These are phyloP conservation scores for Mycena galericulata DNA, from an alignment of 768 basidiomycete genomes.

Conservation along the genomic window DNA sequence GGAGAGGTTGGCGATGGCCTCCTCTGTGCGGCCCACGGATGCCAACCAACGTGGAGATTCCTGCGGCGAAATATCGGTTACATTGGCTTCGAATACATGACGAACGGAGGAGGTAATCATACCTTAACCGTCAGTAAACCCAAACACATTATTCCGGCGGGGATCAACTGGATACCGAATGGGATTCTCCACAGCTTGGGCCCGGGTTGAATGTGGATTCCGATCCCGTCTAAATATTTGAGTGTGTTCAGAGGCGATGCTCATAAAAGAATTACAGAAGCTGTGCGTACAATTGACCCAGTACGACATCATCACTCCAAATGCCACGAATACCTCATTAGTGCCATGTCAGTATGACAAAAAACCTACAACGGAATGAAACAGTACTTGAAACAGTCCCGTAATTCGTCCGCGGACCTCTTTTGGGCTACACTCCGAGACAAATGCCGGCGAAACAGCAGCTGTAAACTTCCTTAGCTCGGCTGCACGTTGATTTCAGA, in stretches of 20 bases:
- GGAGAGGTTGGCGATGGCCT: slow-evolving; percentile 71
- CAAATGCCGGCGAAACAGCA: slow-evolving; percentile 87
- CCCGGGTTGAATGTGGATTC: slow-evolving; percentile 61
- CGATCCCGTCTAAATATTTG: slow-evolving; percentile 65
- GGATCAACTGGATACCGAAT: slow-evolving; percentile 81
- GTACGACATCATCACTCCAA: slow-evolving; percentile 88
- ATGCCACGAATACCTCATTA: slow-evolving; percentile 59
- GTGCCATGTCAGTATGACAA: background rate
- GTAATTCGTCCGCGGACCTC: slow-evolving; percentile 88
- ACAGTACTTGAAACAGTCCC: slow-evolving; percentile 79
- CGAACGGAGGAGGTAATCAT: too few species aligned
- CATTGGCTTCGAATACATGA: slow-evolving; percentile 1
- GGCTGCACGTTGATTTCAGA: background rate
- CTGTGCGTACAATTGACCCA: slow-evolving; percentile 76
- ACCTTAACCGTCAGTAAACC: slow-evolving; percentile 78
- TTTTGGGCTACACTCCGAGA: slow-evolving; percentile 90
- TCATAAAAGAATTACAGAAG: slow-evolving; percentile 16
- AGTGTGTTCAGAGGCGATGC: background rate
- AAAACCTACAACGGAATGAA: too few species aligned
- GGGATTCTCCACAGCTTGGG: slow-evolving; percentile 76
- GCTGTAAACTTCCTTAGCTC: slow-evolving; percentile 23
- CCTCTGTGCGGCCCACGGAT: slow-evolving; percentile 64
- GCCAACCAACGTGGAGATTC: slow-evolving; percentile 86
- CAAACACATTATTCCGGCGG: slow-evolving; percentile 75
- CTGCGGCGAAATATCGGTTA: slow-evolving; percentile 45